A percentile compares a stretch with the other conserved stretches of the same genome.
phyloP scores from a whole-genome alignment of 2,329 filamentous ascomycete genomes.

The Drechslera avenae region DNA sequence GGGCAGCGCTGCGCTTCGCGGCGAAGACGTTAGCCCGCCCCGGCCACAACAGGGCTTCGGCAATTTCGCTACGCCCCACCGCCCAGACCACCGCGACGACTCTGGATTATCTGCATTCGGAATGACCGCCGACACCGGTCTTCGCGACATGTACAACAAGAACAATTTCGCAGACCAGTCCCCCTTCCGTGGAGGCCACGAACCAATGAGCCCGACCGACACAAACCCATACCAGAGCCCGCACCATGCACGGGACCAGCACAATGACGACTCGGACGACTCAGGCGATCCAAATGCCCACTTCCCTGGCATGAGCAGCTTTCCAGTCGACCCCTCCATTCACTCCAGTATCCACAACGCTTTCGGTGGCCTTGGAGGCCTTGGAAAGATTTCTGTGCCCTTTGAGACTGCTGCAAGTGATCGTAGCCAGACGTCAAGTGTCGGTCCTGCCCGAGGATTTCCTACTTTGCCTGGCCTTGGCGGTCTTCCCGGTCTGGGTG shows the following conservation, averaged over 20 bases:
- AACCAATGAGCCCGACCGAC: conserved; percentile 86
- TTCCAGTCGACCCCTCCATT: conserved; percentile 55
- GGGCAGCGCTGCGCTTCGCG: conserved; percentile 75
- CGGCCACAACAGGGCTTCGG: conserved; percentile 55
- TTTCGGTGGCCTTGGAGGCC: conserved; percentile 63
- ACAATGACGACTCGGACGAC: conserved; percentile 63
- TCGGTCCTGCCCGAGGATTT: conserved; percentile 74
- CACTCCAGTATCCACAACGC: conserved; percentile 50
- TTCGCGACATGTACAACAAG: conserved; percentile 63
- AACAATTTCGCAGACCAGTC: conserved; percentile 63
- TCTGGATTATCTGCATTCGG: conserved; percentile 65
- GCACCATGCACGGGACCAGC: conserved; percentile 71
- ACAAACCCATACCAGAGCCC: conserved; percentile 97
- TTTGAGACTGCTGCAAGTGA: conserved; percentile 73
- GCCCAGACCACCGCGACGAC: conserved; percentile 61
- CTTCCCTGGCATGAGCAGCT: conserved; percentile 59
- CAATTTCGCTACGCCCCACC: conserved; percentile 49
- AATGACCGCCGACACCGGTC: conserved; percentile 63
- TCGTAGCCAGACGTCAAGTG: conserved; percentile 90
- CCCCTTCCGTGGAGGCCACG: conserved; percentile 59
- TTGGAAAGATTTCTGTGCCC: conserved; percentile 52
- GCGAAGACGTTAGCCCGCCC: conserved; percentile 69
- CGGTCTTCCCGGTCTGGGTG: conserved; percentile 61
- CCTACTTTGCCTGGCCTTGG: conserved; percentile 65
- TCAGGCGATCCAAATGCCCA: conserved; percentile 59